A percentile compares a stretch with the other conserved stretches of the same genome.
Evolutionary conservation across 2,329 filamentous ascomycete genomes (phyloP).

Genomic region (Colletotrichum acutatum): DNA sequence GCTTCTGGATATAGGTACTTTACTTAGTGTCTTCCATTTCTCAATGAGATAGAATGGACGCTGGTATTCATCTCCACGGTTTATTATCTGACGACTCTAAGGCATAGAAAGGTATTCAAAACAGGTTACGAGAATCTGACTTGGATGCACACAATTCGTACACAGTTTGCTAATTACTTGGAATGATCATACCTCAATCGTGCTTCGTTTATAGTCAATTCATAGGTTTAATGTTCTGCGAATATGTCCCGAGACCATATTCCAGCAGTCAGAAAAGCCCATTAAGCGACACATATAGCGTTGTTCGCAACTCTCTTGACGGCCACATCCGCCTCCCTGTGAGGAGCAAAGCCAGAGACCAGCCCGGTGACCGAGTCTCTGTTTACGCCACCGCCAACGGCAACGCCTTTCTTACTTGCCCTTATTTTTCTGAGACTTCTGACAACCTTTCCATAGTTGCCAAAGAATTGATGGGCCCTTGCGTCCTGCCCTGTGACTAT

Average conservation of each 20-base stretch:
- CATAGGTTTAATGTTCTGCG: background rate
- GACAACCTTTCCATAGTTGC: constrained; percentile 57
- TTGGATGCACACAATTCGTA: too few species aligned
- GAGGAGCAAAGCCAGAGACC: constrained; percentile 46
- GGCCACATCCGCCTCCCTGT: background rate
- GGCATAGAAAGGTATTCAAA: too few species aligned
- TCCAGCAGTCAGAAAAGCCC: too few species aligned
- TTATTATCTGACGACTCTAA: too few species aligned
- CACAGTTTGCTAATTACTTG: background rate
- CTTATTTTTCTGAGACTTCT: constrained; percentile 48
- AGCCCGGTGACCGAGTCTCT: constrained; percentile 52
- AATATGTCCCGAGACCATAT: background rate
- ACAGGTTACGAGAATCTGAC: too few species aligned
- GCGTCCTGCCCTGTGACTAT: constrained; percentile 51
- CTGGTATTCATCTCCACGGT: too few species aligned
- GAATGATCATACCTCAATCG: too few species aligned
- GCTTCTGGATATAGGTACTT: too few species aligned
- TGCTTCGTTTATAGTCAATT: background rate
- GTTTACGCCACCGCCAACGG: constrained; percentile 55
- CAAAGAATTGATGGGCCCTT: constrained; percentile 66
- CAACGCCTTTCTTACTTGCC: constrained; percentile 51
- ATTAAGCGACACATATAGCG: background rate
- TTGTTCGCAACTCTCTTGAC: background rate
- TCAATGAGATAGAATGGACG: too few species aligned
- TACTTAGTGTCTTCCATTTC: too few species aligned